Evolutionary conservation across 2,329 filamentous ascomycete genomes (phyloP), one percentile per base, ranked within the genome.

Genomic region (Spiromastix sp.): DNA sequence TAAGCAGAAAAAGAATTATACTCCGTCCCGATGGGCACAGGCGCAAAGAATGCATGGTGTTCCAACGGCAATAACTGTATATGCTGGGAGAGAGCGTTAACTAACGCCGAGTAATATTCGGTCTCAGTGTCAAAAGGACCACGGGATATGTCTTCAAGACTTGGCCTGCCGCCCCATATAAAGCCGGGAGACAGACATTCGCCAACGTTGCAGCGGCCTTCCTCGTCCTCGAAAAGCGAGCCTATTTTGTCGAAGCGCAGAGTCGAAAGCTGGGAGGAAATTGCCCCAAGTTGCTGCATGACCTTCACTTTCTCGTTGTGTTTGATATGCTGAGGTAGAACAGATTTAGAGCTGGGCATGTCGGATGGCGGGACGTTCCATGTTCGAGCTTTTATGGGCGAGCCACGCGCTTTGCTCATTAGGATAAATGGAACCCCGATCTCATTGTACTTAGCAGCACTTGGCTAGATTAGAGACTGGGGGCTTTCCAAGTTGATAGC

Each of bases 341-440:
- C 13, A 13, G 8, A 7, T n/a, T 6, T 6, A 6, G 13, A 7
- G 15, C 7, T 30, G 7, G 27, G 27, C 8, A 24, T n/a, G 7
- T 13, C 15, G 7, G 7, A 7, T 30, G 27, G 27, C 15, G 6
- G 7, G 7, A 13, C 8, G 13, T 7, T 7, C 27, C 27, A 30
- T 7, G 6, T 13, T 7, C 7, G 13, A 7, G 11, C 13, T 39
- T 30, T 41, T 10, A 58, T 41, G 26, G 49, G 47, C 38, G 32
- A 30, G 8, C 52, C 52, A 32, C 43, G 31, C 21, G 54, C 54
- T 43, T 52, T 46, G 42, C 48, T 55, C 48, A 56, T 55, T 13
- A 57, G 32, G 21, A 59, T 57, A 31, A 47, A 57, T 11, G 54
- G 54, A 22, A 56, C 37, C 1, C 49, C 49, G 16, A 55, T 48